phyloP scores from a whole-genome alignment of 2,329 filamentous ascomycete species.

The Verticillium longisporum region DNA sequence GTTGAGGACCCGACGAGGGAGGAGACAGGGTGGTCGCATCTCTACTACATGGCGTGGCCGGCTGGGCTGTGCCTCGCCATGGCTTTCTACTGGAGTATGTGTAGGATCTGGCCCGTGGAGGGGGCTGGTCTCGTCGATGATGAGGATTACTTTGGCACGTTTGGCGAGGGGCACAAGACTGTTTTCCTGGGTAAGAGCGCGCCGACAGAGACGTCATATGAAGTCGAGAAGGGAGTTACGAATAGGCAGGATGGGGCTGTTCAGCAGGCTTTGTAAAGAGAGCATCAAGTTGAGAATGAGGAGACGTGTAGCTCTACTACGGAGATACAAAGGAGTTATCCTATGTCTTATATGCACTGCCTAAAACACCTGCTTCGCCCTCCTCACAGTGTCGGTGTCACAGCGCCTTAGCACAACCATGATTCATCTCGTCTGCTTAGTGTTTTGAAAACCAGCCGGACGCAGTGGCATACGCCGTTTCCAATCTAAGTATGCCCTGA shows the following conservation, averaged over 20 bases:
- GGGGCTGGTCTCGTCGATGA: slow-evolving; percentile 15
- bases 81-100: slow-evolving; percentile 12
- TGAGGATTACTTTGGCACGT: slow-evolving; percentile 19
- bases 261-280: neutral
- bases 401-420: no score
- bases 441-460: no score
- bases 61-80: slow-evolving; percentile 14
- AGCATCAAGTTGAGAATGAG: no score
- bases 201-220: neutral
- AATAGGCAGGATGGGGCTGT: neutral
- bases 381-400: no score
- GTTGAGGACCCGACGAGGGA: slow-evolving; percentile 9
- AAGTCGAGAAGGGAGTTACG: neutral
- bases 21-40: slow-evolving; percentile 17
- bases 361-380: no score
- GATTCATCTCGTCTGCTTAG: no score
- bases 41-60: slow-evolving; percentile 20
- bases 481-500: neutral
- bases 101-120: slow-evolving; percentile 11
- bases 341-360: no score
- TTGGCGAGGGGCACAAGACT: slow-evolving; percentile 6
- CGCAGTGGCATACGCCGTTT: no score
- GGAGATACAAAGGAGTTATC: neutral
- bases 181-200: neutral
- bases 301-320: no score